These are phyloP conservation scores for Globisporangium irregulare DNA, from an alignment of 352 stramenopile genomes.

Conservation along the genomic window DNA sequence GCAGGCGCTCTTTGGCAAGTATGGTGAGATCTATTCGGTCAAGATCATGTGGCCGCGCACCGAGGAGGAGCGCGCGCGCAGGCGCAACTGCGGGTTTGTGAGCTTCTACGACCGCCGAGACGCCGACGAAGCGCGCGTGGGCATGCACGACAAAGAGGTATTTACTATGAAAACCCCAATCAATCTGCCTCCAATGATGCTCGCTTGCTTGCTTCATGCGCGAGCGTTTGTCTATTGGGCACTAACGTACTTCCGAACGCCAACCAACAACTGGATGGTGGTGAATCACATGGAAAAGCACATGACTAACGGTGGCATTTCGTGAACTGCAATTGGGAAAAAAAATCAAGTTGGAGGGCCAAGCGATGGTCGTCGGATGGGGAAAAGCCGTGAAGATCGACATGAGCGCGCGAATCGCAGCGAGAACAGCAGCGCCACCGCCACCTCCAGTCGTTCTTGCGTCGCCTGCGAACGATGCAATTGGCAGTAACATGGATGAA, in stretches of 20 bases:
- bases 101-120: slow-evolving; percentile 88
- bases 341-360: slow-evolving; percentile 53
- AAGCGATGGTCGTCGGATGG: slow-evolving; percentile 77
- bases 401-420: slow-evolving; percentile 17
- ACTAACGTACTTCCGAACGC: no score
- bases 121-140: slow-evolving; percentile 77
- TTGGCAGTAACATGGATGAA: not conserved
- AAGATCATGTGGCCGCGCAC: slow-evolving; percentile 99
- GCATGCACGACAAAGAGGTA: slow-evolving; percentile 73
- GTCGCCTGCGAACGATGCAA: not conserved
- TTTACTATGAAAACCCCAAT: slow-evolving; percentile 1
- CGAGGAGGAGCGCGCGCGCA: slow-evolving; percentile 88
- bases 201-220: not conserved
- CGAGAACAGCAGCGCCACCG: slow-evolving; percentile 13
- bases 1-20: slow-evolving; percentile 83
- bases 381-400: slow-evolving; percentile 82
- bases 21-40: slow-evolving; percentile 92
- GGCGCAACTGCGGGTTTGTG: slow-evolving; percentile 94
- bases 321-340: slow-evolving; percentile 15
- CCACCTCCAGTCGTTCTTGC: slow-evolving; percentile 8
- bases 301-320: slow-evolving; percentile 10
- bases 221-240: no score
- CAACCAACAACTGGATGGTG: not conserved
- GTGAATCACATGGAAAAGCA: not conserved
- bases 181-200: not conserved